phyloP scores from a whole-genome alignment of 352 stramenopile species.

The Pythium vanterpoolii region DNA sequence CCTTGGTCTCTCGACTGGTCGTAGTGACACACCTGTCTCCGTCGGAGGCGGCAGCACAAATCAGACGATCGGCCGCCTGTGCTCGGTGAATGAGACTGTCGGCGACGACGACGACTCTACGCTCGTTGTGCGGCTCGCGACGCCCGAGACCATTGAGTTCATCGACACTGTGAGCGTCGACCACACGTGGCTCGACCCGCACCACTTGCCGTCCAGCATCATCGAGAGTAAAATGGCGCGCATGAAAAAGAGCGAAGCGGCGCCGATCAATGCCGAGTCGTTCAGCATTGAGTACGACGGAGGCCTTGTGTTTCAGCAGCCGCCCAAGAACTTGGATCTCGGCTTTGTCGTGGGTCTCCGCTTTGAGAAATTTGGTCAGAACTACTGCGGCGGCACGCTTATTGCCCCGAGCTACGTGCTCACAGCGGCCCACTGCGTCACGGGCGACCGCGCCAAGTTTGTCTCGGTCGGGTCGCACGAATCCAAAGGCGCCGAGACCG shows the following conservation, averaged over 20 bases:
- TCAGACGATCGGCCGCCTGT: neutral
- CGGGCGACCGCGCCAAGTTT: constrained; percentile 24
- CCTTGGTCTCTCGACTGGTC: constrained; percentile 12
- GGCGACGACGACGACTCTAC: constrained; percentile 17
- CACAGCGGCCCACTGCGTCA: constrained; percentile 41
- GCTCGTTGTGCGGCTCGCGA: constrained; percentile 21
- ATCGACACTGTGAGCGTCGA: constrained; percentile 20
- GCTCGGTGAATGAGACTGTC: constrained; percentile 16
- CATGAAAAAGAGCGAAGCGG: neutral
- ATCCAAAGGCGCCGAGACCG: constrained; percentile 28
- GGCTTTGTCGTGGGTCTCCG: constrained; percentile 38
- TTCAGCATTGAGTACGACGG: constrained; percentile 20
- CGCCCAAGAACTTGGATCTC: constrained; percentile 16
- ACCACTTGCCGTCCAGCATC: constrained; percentile 8
- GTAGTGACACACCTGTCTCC: neutral
- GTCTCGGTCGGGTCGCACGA: constrained; percentile 31
- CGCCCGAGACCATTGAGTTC: constrained; percentile 20
- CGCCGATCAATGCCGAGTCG: neutral
- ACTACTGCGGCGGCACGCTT: constrained; percentile 44
- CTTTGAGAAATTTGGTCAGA: constrained; percentile 25
- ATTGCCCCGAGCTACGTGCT: constrained; percentile 44
- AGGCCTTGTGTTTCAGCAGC: constrained; percentile 18
- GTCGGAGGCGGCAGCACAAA: neutral
- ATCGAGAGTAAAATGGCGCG: neutral
- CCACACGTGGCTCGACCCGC: constrained; percentile 25